Conservation (phyloP, 2,329 filamentous ascomycete genomes). For the Beauveria pseudobassiana region DNA sequence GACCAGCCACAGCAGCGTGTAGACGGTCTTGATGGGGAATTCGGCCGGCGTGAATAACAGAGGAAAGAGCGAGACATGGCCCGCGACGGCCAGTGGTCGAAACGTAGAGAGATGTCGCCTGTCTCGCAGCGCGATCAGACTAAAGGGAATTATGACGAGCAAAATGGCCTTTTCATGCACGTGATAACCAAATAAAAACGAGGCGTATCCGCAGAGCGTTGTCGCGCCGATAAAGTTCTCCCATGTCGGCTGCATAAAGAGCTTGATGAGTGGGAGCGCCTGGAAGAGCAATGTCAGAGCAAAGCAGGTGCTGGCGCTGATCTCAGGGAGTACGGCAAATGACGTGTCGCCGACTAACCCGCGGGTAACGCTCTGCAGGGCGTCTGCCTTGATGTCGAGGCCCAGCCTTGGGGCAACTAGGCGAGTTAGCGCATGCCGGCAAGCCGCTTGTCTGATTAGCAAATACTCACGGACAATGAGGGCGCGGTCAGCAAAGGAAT, state of each 20-base stretch:
- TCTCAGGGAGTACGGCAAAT: constrained; percentile 86
- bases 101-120: constrained; percentile 88
- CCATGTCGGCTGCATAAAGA: constrained; percentile 76
- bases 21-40: constrained; percentile 88
- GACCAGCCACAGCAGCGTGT: constrained; percentile 87
- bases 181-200: constrained; percentile 97
- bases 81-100: constrained; percentile 81
- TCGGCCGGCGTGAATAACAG: constrained; percentile 87
- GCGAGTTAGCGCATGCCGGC: not conserved
- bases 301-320: constrained; percentile 76
- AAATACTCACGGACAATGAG: constrained; percentile 68
- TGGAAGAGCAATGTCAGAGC: constrained; percentile 77
- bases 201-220: constrained; percentile 90
- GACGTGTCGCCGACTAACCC: constrained; percentile 89
- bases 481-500: constrained; percentile 81
- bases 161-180: constrained; percentile 97
- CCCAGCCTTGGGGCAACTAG: constrained; percentile 76
- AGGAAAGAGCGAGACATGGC: constrained; percentile 92
- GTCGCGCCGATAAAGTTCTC: constrained; percentile 83
- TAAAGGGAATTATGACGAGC: constrained; percentile 91
- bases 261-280: constrained; percentile 67
- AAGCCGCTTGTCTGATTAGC: not conserved
- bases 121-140: constrained; percentile 82
- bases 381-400: constrained; percentile 62
- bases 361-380: constrained; percentile 81